These are phyloP conservation scores for Pisolithus tinctorius DNA, from an alignment of 768 basidiomycete species.

Conservation along the genomic window DNA sequence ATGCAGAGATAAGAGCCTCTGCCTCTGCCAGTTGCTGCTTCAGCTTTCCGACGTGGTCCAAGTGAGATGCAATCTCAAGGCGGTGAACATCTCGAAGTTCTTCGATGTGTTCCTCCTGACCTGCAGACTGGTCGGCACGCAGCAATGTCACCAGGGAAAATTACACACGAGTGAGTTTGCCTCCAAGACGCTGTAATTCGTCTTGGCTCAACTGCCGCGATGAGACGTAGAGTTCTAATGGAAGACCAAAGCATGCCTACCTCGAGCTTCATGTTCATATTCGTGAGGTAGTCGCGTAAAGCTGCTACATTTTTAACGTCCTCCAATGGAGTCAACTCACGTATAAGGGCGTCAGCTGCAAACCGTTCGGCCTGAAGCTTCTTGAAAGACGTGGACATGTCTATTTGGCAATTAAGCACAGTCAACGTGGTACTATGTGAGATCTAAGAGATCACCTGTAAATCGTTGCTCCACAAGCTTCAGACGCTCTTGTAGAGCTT, in stretches of 20 bases:
- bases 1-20: slow-evolving; percentile 60
- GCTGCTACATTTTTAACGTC: slow-evolving; percentile 57
- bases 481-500: slow-evolving; percentile 57
- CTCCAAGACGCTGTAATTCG: slow-evolving; percentile 72
- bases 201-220: slow-evolving; percentile 53
- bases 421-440: neutral
- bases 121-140: slow-evolving; percentile 32
- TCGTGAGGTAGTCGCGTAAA: slow-evolving; percentile 68
- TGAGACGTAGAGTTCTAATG: neutral
- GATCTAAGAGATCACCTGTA: slow-evolving; percentile 37
- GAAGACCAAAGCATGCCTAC: slow-evolving; percentile 34
- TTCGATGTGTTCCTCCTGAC: slow-evolving; percentile 77
- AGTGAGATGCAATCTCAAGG: slow-evolving; percentile 74
- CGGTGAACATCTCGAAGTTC: slow-evolving; percentile 82
- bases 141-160: neutral
- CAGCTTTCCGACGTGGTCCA: slow-evolving; percentile 65
- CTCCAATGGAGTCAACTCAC: slow-evolving; percentile 65
- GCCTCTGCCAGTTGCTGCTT: slow-evolving; percentile 61
- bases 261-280: slow-evolving; percentile 59
- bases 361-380: slow-evolving; percentile 65
- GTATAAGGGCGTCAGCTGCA: slow-evolving; percentile 61
- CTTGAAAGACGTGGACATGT: slow-evolving; percentile 74
- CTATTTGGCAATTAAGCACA: slow-evolving; percentile 31
- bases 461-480: slow-evolving; percentile 75
- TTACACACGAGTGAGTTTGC: slow-evolving; percentile 63